A percentile compares a stretch with the other conserved stretches of the same genome.
phyloP scores from a whole-genome alignment of 1,139 yeast species.

The Maudiozyma humilis region DNA sequence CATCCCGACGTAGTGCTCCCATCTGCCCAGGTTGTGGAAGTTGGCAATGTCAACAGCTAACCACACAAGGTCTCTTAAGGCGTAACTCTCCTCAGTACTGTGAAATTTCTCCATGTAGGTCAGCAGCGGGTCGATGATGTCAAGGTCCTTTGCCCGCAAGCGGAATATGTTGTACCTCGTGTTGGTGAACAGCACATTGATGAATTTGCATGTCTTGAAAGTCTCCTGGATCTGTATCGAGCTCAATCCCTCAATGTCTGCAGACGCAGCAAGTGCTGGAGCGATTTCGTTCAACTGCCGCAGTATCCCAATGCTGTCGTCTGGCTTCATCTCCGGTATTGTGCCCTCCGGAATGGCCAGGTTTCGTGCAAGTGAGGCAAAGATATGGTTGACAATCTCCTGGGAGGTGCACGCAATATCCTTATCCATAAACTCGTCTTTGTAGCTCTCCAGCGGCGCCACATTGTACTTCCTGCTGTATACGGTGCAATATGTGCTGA shows the following conservation, averaged over 20 bases:
- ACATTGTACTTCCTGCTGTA: not conserved
- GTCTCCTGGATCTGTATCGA: too few relatives aligned
- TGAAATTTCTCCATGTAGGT: not conserved
- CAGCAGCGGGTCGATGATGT: not conserved
- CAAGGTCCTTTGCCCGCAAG: not conserved
- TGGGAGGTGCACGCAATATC: not conserved
- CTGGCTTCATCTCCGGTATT: too few relatives aligned
- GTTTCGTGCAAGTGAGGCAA: too few relatives aligned
- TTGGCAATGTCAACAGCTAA: not conserved
- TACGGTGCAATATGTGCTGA: not conserved
- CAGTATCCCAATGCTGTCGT: too few relatives aligned
- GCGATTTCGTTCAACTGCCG: too few relatives aligned
- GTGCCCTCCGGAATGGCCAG: too few relatives aligned
- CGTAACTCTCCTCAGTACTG: not conserved
- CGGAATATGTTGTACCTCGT: too few relatives aligned
- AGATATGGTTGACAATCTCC: not conserved
- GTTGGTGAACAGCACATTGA: too few relatives aligned
- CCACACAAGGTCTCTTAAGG: not conserved
- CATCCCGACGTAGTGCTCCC: slow-evolving; percentile 16
- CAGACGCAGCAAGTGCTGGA: too few relatives aligned
- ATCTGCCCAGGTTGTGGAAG: slow-evolving; percentile 10
- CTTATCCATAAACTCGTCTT: not conserved
- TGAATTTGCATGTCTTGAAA: too few relatives aligned
- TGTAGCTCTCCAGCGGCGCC: slow-evolving; percentile 3
- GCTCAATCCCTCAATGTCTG: too few relatives aligned